phyloP scores from a whole-genome alignment of 371 early-diverging fungal genomes.

The Mortierella polycephala region DNA sequence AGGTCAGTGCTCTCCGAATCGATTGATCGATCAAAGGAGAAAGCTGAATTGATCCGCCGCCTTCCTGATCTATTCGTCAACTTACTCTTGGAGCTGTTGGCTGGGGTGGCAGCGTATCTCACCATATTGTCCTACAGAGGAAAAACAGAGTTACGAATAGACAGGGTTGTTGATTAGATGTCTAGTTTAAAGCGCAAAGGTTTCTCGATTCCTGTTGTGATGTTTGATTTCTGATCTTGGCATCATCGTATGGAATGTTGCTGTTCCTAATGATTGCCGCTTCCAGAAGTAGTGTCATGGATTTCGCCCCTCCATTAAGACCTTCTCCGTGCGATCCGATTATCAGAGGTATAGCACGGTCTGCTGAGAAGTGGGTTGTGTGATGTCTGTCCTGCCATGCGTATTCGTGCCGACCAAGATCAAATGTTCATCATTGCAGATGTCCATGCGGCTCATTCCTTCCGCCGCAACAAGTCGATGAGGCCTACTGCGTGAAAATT shows the following conservation, averaged over 20 bases:
- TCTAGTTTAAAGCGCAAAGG: neutral
- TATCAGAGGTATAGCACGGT: neutral
- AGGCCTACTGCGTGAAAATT: too few species aligned
- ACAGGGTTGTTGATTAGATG: constrained; percentile 14
- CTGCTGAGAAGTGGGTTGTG: neutral
- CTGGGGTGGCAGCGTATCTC: constrained; percentile 58
- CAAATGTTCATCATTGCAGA: too few species aligned
- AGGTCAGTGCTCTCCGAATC: neutral
- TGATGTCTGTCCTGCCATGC: constrained; percentile 21
- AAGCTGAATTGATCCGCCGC: neutral
- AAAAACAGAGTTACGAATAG: neutral
- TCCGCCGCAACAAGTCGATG: too few species aligned
- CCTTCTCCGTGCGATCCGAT: too few species aligned
- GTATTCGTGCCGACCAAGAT: neutral
- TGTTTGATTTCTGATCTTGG: neutral
- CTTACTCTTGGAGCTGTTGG: constrained; percentile 59
- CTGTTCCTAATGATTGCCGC: too few species aligned
- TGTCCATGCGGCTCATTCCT: too few species aligned
- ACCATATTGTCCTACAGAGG: constrained; percentile 53
- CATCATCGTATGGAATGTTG: too few species aligned
- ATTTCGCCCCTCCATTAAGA: too few species aligned
- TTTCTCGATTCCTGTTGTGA: neutral
- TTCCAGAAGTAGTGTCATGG: too few species aligned
- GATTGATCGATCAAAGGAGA: neutral
- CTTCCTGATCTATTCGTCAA: constrained; percentile 6